Base-by-base conservation (phyloP, 2,329 filamentous ascomycete genomes). In the Xylaria arbuscula region DNA sequence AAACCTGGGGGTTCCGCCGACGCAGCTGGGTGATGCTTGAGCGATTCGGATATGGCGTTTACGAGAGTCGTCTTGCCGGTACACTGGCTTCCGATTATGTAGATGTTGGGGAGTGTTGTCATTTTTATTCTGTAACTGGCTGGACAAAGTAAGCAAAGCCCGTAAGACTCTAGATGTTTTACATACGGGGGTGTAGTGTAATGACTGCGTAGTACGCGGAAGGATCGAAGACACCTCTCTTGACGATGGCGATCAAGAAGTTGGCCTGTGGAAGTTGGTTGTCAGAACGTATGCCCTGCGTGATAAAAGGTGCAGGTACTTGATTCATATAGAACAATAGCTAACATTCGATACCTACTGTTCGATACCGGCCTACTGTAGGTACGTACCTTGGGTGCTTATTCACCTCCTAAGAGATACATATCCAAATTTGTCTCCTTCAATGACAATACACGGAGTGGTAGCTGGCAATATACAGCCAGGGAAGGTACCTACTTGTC, bases 71-170 rank as follows among this genome's bases (percentile, higher is more conserved):
- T 68, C 53, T 65, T 68, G 42, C 61, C 66, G 22, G 66, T 68
- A 51, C 51, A 62, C 32, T 68, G 62, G 47, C 62, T 65, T 7
- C 66, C 66, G 51, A 68, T 54, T 38, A 68, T 58, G 66, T 68
- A 68, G 53, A 68, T 68, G 40, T 58, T 65, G 8, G 66, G 66
- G 38, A 36, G 36, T 5, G 45, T 2, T 50, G 53, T 17, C 57
- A 65, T 62, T 5, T 28, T 1, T 62, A n/a, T 38, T 13, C 19
- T 51, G 13, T 47, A 28, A 19, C 19, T 19, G n/a, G 7, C n/a
- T 38, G 15, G 40, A 17, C 9, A 62, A 17, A 22, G 4, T 62
- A 45, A 15, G 53, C 17, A 47, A 24, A 50, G 28, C 8, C 34
- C 5, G 11, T 7, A 13, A 61, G 13, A 2, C 22, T 11, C 9